Conservation (phyloP, 108 stramenopile species). For the Nitzschia sp. region DNA sequence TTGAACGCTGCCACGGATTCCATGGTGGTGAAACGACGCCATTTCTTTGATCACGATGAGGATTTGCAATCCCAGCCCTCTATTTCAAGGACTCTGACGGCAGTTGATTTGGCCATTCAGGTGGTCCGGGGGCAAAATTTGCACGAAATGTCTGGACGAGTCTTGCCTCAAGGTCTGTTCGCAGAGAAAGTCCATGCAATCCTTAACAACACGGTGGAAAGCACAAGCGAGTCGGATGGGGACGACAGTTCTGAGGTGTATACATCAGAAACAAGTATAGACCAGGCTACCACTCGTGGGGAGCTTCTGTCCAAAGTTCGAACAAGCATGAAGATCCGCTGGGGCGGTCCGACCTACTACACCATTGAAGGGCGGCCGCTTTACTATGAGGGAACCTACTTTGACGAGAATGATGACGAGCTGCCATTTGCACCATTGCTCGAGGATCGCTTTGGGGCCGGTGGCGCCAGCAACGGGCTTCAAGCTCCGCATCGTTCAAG, state of each 20-base stretch:
- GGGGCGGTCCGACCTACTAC: slow-evolving; percentile 6
- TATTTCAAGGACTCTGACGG: background rate
- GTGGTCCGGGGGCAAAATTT: background rate
- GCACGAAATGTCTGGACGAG: too few species aligned
- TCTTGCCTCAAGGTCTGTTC: too few species aligned
- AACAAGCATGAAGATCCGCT: slow-evolving; percentile 6
- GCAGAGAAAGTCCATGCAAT: too few species aligned
- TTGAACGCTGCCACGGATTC: background rate
- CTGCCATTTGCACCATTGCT: background rate
- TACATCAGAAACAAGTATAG: too few species aligned
- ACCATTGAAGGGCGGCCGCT: slow-evolving; percentile 6
- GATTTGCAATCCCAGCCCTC: background rate
- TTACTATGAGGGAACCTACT: background rate
- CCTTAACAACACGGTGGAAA: too few species aligned
- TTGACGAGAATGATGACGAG: background rate
- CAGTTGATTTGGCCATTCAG: background rate
- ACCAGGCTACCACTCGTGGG: too few species aligned
- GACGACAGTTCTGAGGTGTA: too few species aligned
- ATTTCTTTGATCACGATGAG: background rate
- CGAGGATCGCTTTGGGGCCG: slow-evolving; percentile 1
- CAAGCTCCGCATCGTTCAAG: background rate
- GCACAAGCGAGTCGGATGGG: too few species aligned
- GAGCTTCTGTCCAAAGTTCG: background rate
- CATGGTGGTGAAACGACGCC: background rate
- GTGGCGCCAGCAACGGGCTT: background rate